phyloP scores from a whole-genome alignment of 1,139 yeast species.

The Candida neerlandica region DNA sequence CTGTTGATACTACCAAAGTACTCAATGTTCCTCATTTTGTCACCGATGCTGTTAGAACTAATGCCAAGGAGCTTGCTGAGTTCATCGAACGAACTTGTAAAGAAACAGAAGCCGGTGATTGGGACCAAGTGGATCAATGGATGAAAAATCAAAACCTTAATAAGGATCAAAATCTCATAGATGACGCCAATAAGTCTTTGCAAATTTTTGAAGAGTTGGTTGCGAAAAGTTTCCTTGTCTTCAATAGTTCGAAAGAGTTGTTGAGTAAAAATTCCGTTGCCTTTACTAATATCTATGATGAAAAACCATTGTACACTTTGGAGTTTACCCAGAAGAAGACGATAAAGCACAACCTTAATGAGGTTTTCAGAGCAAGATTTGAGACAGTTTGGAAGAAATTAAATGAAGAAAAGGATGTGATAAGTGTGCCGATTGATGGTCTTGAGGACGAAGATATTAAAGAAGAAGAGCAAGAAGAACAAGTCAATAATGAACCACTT shows the following conservation, averaged over 20 bases:
- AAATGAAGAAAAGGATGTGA: conserved; percentile 17
- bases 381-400: conserved; percentile 22
- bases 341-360: conserved; percentile 22
- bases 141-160: conserved; percentile 8
- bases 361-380: conserved; percentile 20
- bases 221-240: background rate
- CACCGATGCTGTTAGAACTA: conserved; percentile 59
- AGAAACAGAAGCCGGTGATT: conserved; percentile 31
- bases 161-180: background rate
- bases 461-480: conserved; percentile 9
- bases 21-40: conserved; percentile 51
- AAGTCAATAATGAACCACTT: conserved; percentile 3
- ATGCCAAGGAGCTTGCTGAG: conserved; percentile 58
- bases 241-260: conserved; percentile 12
- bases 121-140: conserved; percentile 35
- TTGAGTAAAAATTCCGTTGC: conserved; percentile 19
- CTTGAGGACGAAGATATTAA: conserved; percentile 20
- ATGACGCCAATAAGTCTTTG: background rate
- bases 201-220: conserved; percentile 8
- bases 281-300: conserved; percentile 16
- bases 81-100: conserved; percentile 46
- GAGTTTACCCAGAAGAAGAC: conserved; percentile 21
- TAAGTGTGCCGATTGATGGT: conserved; percentile 14
- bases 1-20: conserved; percentile 61
- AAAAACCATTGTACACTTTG: conserved; percentile 17